Evolutionary conservation across 495 filamentous ascomycete genomes (phyloP), one percentile per base, ranked within the genome.

Genomic region (Peziza echinospora): DNA sequence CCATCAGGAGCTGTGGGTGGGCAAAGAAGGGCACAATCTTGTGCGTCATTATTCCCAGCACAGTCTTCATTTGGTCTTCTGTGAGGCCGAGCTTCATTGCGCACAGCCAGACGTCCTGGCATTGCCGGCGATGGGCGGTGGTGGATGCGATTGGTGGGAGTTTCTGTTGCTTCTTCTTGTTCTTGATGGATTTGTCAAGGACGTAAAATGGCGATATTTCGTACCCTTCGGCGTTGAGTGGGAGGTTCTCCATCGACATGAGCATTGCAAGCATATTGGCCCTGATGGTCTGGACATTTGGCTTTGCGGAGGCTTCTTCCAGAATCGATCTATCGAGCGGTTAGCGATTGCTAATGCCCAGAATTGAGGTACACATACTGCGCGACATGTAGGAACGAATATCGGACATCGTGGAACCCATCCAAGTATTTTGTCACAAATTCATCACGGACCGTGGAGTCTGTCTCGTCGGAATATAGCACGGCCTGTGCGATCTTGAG

Each of bases 1-100:
- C 91, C 78, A 94, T 86, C n/a, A 99, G 69, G 6, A 87, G 67
- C 56, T 93, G 84, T 5, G 80, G 76, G 26, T 80, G 77, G 26
- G 63, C 71, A 63, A 96, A 93, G 80, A 81, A 87, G 1, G 89
- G 86, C 42, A 80, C 77, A 45, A 96, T 85, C 17, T 69, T 73
- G 49, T 68, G 67, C 4, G 81, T 69, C 68, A 92, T 79, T 44
- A 76, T 67, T 16, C 74, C 69, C 23, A 99, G 65, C 1, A 92
- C 64, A 26, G 68, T 64, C 61, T 96, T 99, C 44, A 80, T 77
- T 51, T 89, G 80, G n/a, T 75, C 69, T 41, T 69, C 70, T 54
- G 65, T 64, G 58, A 86, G 64, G 44, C 69, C 68, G 48, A 76
- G 60, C n/a, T 69, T 67, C 44, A 99, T 72, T 23, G 93, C 59